Conservation (phyloP, 2,329 filamentous ascomycete genomes). For the Cephalotrichum gorgonifer region DNA sequence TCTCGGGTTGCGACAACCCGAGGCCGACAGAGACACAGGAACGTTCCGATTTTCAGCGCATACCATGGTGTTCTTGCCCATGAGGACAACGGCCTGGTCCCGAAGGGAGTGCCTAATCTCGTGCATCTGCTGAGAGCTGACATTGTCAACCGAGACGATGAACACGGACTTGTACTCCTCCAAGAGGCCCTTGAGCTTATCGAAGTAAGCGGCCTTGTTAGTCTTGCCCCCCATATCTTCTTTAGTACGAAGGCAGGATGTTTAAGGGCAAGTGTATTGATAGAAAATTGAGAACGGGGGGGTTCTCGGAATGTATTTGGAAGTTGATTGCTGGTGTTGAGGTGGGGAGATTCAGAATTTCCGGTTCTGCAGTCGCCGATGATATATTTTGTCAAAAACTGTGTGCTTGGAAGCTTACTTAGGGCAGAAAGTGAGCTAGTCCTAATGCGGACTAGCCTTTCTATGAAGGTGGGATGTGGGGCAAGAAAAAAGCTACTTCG, state of each 20-base stretch:
- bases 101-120: conserved; percentile 93
- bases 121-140: conserved; percentile 99
- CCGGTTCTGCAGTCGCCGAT: not conserved
- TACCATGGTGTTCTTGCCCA: conserved; percentile 99
- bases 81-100: conserved; percentile 86
- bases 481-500: conserved; percentile 16
- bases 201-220: conserved; percentile 96
- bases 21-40: too few relatives aligned
- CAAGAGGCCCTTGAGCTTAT: conserved; percentile 96
- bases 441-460: conserved; percentile 9
- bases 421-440: conserved; percentile 25
- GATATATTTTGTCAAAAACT: conserved; percentile 7
- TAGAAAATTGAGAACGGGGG: conserved; percentile 6
- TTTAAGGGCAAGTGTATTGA: conserved; percentile 71
- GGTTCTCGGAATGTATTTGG: conserved; percentile 9
- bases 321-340: conserved; percentile 13
- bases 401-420: conserved; percentile 13
- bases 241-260: conserved; percentile 91
- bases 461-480: conserved; percentile 4
- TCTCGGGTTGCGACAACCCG: too few relatives aligned
- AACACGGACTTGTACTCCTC: conserved; percentile 97
- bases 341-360: conserved; percentile 7
- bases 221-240: conserved; percentile 99
- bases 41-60: too few relatives aligned
- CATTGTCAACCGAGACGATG: conserved; percentile 98